phyloP scores from a whole-genome alignment of 2,329 filamentous ascomycete species.

The Tolypocladium tropicale region DNA sequence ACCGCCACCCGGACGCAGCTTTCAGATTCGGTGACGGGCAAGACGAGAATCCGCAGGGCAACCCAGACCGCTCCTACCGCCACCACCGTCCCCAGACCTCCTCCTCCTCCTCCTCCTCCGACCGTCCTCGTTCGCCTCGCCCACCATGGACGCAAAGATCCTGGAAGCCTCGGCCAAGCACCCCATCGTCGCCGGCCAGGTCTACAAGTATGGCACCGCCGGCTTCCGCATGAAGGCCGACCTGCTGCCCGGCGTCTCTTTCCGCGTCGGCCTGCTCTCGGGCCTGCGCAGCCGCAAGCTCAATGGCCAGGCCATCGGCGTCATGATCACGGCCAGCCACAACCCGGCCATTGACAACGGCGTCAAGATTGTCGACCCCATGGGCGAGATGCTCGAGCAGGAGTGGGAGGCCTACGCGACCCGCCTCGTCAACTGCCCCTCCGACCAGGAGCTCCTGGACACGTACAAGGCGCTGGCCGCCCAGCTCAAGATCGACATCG shows the following conservation, averaged over 20 bases:
- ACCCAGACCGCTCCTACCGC: not conserved
- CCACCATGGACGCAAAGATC: conserved; percentile 43
- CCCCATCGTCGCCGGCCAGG: conserved; percentile 43
- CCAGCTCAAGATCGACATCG: conserved; percentile 65
- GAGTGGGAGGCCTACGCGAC: conserved; percentile 91
- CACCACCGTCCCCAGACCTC: not conserved
- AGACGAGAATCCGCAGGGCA: not conserved
- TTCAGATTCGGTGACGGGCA: not conserved
- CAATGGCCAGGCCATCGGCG: conserved; percentile 81
- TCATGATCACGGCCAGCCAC: conserved; percentile 94
- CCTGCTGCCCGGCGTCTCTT: conserved; percentile 84
- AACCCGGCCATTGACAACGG: conserved; percentile 86
- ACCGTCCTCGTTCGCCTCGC: too few species aligned
- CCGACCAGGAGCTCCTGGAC: conserved; percentile 63
- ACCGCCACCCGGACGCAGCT: not conserved
- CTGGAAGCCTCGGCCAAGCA: conserved; percentile 52
- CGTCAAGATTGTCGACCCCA: conserved; percentile 91
- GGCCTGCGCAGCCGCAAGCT: conserved; percentile 83
- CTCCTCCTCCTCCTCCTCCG: not conserved
- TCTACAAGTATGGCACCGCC: conserved; percentile 57
- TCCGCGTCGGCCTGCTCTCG: conserved; percentile 82
- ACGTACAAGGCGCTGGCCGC: conserved; percentile 68
- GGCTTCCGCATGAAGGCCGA: conserved; percentile 63
- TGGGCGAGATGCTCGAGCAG: conserved; percentile 96
- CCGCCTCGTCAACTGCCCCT: conserved; percentile 72